Evolutionary conservation across 2,329 filamentous ascomycete species (phyloP), one percentile per base, ranked within the genome.

Genomic region (Aspergillus viridinutans): DNA sequence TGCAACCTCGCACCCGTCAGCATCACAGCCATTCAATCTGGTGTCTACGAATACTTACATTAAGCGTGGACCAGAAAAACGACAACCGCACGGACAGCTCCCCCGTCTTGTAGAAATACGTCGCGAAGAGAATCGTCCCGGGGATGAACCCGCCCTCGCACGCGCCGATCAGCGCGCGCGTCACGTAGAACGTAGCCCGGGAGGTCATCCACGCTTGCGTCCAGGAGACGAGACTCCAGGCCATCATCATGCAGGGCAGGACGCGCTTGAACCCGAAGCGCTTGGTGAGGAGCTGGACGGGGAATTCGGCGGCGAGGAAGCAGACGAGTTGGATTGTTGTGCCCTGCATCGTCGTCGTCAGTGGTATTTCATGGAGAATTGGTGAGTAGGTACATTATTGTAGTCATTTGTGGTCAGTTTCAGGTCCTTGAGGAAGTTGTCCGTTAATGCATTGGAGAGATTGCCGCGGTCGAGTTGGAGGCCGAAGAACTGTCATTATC

Each of bases 231-330:
- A 79, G 54, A 60, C 73, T 76, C 78, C 79, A 81, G 3, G 71
- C 71, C 2, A 80, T 65, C 74, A 77, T 77, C 67, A 78, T 72
- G 43, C 71, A 68, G 1, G 76, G 77, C 7, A 80, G 76, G 69
- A 77, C 79, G 10, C 75, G 73, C 52, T 78, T 74, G 2, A 78
- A 77, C 0, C 78, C 77, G 8, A 76, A 64, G 51, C 76, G 76
- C 60, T 80, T 80, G 43, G 75, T 78, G 21, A 80, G 72, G 6
- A 80, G 70, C 49, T 80, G 77, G 0, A 76, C 78, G 0, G 78
- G 78, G 17, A 80, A 67, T 51, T 79, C 78, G 1, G 78, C 76
- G 2, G 63, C 57, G 1, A 68, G 57, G 49, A 68, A 68, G 54
- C 60, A 65, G 8, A 68, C 45, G 2, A 65, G 54, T 50, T 67